Percentiles rank a stretch among this genome's conserved stretches.
Conservation (phyloP, 2,329 filamentous ascomycete species). For the Helotiales sp. region DNA sequence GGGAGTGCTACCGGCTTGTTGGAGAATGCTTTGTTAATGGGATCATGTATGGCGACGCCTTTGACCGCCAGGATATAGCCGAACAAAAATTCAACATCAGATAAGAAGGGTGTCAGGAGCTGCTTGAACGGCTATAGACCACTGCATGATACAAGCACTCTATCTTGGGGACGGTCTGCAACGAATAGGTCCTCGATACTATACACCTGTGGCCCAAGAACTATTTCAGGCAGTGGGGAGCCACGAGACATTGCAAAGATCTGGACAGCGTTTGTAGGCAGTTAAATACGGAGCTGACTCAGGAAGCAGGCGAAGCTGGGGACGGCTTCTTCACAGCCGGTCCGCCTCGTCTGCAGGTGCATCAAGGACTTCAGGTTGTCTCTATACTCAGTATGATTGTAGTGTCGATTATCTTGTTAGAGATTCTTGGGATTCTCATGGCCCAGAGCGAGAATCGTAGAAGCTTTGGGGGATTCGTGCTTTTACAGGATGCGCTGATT, state of each 20-base stretch:
- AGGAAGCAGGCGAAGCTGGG: too few species aligned
- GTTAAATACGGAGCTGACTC: too few species aligned
- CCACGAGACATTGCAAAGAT: too few species aligned
- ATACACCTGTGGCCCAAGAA: too few species aligned
- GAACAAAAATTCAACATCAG: neutral
- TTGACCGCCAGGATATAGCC: conserved; percentile 5
- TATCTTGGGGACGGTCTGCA: neutral
- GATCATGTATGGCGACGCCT: conserved; percentile 27
- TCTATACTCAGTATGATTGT: neutral
- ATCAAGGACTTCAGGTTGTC: neutral
- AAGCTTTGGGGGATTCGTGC: neutral
- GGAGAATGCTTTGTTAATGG: conserved; percentile 29
- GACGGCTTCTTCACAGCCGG: neutral
- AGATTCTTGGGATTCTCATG: neutral
- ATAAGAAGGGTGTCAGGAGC: neutral
- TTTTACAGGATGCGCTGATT: neutral
- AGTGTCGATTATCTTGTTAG: neutral
- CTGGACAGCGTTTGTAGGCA: too few species aligned
- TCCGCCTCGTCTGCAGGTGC: neutral
- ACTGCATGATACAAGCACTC: neutral
- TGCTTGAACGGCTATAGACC: neutral
- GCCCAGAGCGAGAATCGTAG: neutral
- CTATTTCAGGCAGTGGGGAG: too few species aligned
- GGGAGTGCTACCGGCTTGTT: conserved; percentile 19
- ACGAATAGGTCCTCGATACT: too few species aligned